Conservation (phyloP, 2,329 filamentous ascomycete species). For the Nemania sp. region DNA sequence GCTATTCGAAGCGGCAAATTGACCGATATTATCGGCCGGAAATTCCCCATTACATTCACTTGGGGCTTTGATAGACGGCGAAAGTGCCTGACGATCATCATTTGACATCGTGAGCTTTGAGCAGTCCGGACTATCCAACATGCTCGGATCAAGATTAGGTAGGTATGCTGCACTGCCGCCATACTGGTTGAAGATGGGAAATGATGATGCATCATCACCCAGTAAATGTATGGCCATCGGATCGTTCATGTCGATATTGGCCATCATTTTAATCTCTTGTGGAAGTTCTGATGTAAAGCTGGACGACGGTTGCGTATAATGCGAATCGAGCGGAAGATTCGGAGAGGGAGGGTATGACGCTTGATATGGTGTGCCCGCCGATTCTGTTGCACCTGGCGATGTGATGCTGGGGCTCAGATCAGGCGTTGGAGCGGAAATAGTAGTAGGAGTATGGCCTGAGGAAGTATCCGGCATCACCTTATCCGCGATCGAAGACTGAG, state of each 20-base stretch:
- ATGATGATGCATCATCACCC: slow-evolving; percentile 29
- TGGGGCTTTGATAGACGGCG: slow-evolving; percentile 25
- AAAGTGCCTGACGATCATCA: slow-evolving; percentile 14
- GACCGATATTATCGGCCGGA: slow-evolving; percentile 22
- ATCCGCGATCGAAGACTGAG: slow-evolving; percentile 21
- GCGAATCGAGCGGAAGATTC: slow-evolving; percentile 33
- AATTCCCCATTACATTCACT: slow-evolving; percentile 17
- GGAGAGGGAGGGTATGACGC: slow-evolving; percentile 34
- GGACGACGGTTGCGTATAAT: slow-evolving; percentile 38
- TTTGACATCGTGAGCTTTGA: slow-evolving; percentile 7
- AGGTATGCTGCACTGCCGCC: slow-evolving; percentile 8
- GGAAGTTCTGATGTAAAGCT: slow-evolving; percentile 49
- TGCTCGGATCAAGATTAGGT: not conserved
- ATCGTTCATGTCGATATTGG: slow-evolving; percentile 39
- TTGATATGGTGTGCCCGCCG: slow-evolving; percentile 31
- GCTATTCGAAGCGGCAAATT: slow-evolving; percentile 29
- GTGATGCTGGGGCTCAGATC: slow-evolving; percentile 34
- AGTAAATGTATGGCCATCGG: slow-evolving; percentile 37
- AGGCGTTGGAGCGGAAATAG: slow-evolving; percentile 31
- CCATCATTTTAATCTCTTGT: slow-evolving; percentile 48
- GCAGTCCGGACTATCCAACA: not conserved
- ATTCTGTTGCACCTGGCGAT: slow-evolving; percentile 27
- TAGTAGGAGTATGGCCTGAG: slow-evolving; percentile 18
- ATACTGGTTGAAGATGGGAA: slow-evolving; percentile 30
- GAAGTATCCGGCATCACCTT: slow-evolving; percentile 23